These are phyloP conservation scores for Encephalitozoon cuniculi DNA, from an alignment of 371 early-diverging fungal species.

Conservation along the genomic window DNA sequence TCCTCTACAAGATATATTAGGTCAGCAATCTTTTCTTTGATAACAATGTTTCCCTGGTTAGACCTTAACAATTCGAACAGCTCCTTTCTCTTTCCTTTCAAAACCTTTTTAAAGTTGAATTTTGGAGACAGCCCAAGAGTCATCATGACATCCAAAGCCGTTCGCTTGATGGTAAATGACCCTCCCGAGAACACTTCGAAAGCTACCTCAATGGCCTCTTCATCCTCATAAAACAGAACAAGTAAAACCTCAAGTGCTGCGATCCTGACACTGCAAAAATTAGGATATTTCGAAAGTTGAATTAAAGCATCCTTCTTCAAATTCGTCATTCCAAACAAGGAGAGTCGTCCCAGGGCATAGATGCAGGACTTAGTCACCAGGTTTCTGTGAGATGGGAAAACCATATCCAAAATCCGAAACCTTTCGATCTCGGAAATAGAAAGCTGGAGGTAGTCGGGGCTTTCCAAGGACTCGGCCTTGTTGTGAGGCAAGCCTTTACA, in stretches of 20 bases:
- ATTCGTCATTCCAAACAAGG: constrained; percentile 38
- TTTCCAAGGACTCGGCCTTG: background rate
- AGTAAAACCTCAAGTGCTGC: constrained; percentile 56
- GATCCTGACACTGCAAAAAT: constrained; percentile 56
- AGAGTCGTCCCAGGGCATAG: constrained; percentile 49
- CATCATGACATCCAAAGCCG: constrained; percentile 15
- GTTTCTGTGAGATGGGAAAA: constrained; percentile 60
- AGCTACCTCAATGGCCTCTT: background rate
- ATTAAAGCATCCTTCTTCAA: constrained; percentile 41
- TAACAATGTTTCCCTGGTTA: background rate
- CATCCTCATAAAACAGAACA: constrained; percentile 8
- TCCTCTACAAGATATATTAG: constrained; percentile 20
- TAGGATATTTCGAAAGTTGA: constrained; percentile 38
- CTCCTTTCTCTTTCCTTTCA: background rate
- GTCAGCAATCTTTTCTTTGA: constrained; percentile 5
- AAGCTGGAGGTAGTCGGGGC: background rate
- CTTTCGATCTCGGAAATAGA: constrained; percentile 57
- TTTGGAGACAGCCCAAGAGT: background rate
- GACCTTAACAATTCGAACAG: background rate
- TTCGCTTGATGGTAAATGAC: background rate
- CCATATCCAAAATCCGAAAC: constrained; percentile 56
- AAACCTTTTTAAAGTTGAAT: background rate
- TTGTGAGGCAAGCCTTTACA: background rate
- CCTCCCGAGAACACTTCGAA: background rate
- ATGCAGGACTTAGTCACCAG: constrained; percentile 49